Evolutionary conservation across 1,284 basidiomycete species (phyloP).

Genomic region (Macrocybe sp.): DNA sequence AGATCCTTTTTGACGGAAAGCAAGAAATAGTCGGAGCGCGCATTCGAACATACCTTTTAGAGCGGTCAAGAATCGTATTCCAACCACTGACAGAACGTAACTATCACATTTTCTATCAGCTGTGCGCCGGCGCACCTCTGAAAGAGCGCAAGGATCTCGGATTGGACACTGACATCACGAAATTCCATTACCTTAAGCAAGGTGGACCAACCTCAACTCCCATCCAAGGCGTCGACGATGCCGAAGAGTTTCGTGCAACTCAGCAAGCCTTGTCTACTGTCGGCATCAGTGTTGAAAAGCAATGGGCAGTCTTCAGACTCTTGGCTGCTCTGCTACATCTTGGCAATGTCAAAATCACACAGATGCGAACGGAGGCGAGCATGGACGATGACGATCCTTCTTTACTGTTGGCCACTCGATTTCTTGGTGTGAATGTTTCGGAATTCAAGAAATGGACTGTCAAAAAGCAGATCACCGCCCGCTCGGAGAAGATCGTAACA

Average conservation of each 20-base stretch:
- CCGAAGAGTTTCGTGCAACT: slow-evolving; percentile 90
- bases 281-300: slow-evolving; percentile 94
- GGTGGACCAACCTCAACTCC: slow-evolving; percentile 84
- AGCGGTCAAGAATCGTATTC: slow-evolving; percentile 96
- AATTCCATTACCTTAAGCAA: slow-evolving; percentile 93
- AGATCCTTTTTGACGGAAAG: slow-evolving; percentile 94
- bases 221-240: slow-evolving; percentile 92
- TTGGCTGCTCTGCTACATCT: slow-evolving; percentile 93
- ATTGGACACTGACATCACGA: slow-evolving; percentile 78
- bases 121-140: slow-evolving; percentile 93
- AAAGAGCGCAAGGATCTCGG: slow-evolving; percentile 96
- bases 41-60: slow-evolving; percentile 95
- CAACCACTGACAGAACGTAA: slow-evolving; percentile 97
- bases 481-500: slow-evolving; percentile 94
- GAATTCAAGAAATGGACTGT: slow-evolving; percentile 99
- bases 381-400: slow-evolving; percentile 86
- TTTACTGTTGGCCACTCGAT: slow-evolving; percentile 77
- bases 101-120: slow-evolving; percentile 99
- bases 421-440: slow-evolving; percentile 86
- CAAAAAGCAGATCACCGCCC: slow-evolving; percentile 95
- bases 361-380: slow-evolving; percentile 77
- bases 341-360: slow-evolving; percentile 91
- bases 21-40: slow-evolving; percentile 98
- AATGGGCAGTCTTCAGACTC: slow-evolving; percentile 97
- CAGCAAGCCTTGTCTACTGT: slow-evolving; percentile 95